Percentiles rank a stretch among this genome's conserved stretches.
phyloP scores from a whole-genome alignment of 306 rosid species.

The Vigna unguiculata region DNA sequence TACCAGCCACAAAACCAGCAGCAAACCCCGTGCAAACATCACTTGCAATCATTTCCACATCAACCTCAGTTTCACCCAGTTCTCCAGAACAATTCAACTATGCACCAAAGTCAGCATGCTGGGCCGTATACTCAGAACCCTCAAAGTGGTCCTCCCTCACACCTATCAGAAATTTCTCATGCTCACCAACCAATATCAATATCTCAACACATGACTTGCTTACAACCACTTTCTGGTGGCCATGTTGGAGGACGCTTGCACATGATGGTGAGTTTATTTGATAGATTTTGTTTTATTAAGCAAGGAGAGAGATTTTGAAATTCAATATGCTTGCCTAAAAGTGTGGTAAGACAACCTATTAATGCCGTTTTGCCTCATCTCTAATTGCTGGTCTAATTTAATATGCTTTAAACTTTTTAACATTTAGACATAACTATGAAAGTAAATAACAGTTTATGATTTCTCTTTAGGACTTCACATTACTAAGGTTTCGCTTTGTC shows the following conservation, averaged over 20 bases:
- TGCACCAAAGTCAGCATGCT: slow-evolving; percentile 79
- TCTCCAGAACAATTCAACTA: slow-evolving; percentile 78
- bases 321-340: slow-evolving; percentile 31
- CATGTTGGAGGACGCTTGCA: slow-evolving; percentile 91
- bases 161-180: slow-evolving; percentile 80
- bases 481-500: neutral
- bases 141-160: slow-evolving; percentile 74
- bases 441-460: slow-evolving; percentile 22
- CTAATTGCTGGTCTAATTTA: slow-evolving; percentile 25
- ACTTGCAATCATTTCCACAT: slow-evolving; percentile 71
- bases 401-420: slow-evolving; percentile 13
- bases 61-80: slow-evolving; percentile 85
- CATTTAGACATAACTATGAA: slow-evolving; percentile 17
- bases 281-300: slow-evolving; percentile 20
- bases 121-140: slow-evolving; percentile 79
- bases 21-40: slow-evolving; percentile 74
- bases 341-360: neutral
- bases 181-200: slow-evolving; percentile 81
- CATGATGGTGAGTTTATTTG: slow-evolving; percentile 71
- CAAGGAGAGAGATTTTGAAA: slow-evolving; percentile 24
- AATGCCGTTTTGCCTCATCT: slow-evolving; percentile 6
- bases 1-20: slow-evolving; percentile 74
- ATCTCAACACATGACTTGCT: slow-evolving; percentile 83
- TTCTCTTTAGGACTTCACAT: slow-evolving; percentile 19
- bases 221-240: slow-evolving; percentile 71